Conservation (phyloP, 192 early-diverging fungal species). For the Piromyces sp. region DNA sequence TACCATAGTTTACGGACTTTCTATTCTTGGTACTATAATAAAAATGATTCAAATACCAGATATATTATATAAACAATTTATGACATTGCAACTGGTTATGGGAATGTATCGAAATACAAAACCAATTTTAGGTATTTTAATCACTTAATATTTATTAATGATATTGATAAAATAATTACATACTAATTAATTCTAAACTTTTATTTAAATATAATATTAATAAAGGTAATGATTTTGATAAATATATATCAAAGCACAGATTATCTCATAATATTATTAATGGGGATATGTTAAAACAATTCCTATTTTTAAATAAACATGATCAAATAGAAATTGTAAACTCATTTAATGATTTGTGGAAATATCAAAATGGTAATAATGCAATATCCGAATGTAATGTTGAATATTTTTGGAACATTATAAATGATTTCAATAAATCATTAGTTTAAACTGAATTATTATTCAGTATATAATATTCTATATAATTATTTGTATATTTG, state of each 20-base stretch:
- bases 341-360: not conserved
- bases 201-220: no score
- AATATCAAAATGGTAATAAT: not conserved
- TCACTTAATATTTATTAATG: no score
- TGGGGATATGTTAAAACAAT: not conserved
- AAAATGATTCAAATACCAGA: not conserved
- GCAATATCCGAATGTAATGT: not conserved
- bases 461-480: no score
- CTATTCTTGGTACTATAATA: not conserved
- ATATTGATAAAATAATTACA: no score
- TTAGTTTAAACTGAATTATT: not conserved
- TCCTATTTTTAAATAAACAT: not conserved
- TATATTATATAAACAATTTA: not conserved
- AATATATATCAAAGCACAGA: not conserved
- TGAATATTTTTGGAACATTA: not conserved
- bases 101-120: not conserved
- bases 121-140: not conserved
- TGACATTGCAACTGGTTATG: not conserved
- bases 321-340: not conserved
- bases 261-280: not conserved
- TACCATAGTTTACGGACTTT: not conserved
- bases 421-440: not conserved
- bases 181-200: no score
- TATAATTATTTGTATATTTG: no score
- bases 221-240: not conserved